phyloP scores from a whole-genome alignment of 2,329 filamentous ascomycete genomes.

The Ophiostoma sp. region DNA sequence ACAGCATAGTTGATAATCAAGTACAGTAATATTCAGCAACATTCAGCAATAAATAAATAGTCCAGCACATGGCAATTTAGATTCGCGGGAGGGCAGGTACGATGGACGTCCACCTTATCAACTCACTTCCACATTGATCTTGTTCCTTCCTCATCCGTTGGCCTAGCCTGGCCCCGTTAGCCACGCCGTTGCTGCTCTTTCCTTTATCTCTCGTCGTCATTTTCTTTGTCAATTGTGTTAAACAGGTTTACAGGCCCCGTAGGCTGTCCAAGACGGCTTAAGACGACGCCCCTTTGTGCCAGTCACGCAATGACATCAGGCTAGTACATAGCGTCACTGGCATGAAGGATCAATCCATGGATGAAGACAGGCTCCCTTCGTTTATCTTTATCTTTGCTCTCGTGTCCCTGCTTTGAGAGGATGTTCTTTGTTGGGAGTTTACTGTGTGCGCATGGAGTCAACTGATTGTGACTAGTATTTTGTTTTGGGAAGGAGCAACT shows the following conservation, averaged over 20 bases:
- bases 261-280: neutral
- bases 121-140: neutral
- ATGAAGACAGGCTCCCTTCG: neutral
- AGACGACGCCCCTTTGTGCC: slow-evolving; percentile 5
- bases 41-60: neutral
- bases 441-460: neutral
- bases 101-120: neutral
- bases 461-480: neutral
- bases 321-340: neutral
- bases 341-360: neutral
- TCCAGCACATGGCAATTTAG: neutral
- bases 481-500: neutral
- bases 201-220: neutral
- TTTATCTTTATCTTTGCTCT: neutral
- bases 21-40: no score
- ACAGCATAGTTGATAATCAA: neutral
- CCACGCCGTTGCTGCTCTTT: neutral
- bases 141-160: neutral
- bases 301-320: neutral
- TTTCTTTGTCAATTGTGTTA: neutral
- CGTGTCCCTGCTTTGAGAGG: no score
- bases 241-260: neutral
- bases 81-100: neutral
- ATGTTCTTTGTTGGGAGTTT: neutral
- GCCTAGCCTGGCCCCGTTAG: neutral